phyloP scores from a whole-genome alignment of 371 early-diverging fungal species.

The Mortierella sp. region DNA sequence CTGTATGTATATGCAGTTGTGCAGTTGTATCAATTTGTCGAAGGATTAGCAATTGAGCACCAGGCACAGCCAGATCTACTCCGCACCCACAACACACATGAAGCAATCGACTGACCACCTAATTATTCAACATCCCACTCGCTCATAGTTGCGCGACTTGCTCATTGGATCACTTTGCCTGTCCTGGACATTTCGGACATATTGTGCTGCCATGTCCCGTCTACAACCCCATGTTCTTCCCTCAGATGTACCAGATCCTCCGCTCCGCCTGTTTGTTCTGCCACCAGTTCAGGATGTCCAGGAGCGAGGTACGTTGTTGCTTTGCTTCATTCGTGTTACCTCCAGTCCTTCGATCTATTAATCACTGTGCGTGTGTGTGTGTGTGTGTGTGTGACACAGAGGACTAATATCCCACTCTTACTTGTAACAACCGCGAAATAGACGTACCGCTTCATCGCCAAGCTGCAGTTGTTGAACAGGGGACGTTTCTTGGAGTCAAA shows the following conservation, averaged over 20 bases:
- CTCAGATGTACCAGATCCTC: conserved; percentile 87
- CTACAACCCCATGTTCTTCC: conserved; percentile 97
- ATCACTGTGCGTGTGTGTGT: no score
- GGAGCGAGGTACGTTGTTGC: conserved; percentile 65
- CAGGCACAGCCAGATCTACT: neutral
- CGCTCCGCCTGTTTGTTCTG: conserved; percentile 94
- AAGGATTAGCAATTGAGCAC: neutral
- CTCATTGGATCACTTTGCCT: conserved; percentile 83
- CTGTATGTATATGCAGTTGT: no score
- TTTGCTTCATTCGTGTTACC: no score
- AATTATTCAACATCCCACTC: neutral
- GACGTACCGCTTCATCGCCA: conserved; percentile 68
- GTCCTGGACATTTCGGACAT: conserved; percentile 99
- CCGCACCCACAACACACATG: neutral
- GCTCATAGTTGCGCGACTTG: conserved; percentile 89
- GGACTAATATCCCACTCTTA: neutral
- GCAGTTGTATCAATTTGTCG: no score
- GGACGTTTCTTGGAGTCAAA: conserved; percentile 89
- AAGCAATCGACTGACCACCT: neutral
- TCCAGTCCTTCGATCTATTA: neutral
- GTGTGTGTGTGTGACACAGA: neutral
- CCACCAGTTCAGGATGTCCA: conserved; percentile 85
- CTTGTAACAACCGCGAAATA: conserved; percentile 18
- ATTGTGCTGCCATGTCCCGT: conserved; percentile 98
- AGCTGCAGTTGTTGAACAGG: conserved; percentile 79